A percentile compares a stretch with the other conserved stretches of the same genome.
Evolutionary conservation across 106 monocot genomes (phyloP).

Genomic region (Xerophyta viscosa): DNA sequence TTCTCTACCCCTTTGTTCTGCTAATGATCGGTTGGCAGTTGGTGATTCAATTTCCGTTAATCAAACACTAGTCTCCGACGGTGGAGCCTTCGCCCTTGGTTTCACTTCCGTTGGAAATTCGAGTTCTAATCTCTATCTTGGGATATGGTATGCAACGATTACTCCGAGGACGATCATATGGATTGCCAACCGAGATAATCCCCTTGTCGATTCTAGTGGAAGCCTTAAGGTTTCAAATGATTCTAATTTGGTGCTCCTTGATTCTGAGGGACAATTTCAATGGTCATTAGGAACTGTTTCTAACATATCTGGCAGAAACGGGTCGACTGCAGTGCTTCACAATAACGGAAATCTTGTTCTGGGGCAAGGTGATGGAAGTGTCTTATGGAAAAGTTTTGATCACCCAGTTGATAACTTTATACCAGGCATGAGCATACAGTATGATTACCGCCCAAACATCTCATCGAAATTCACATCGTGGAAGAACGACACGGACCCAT

Average conservation of each 20-base stretch:
- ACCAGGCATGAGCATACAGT: conserved; percentile 6
- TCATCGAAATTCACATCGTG: conserved; percentile 1
- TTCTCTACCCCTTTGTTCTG: conserved; percentile 5
- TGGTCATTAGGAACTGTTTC: conserved; percentile 12
- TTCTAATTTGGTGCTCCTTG: conserved; percentile 12
- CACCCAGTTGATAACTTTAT: conserved; percentile 11
- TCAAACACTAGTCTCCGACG: conserved; percentile 17
- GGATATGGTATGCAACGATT: conserved; percentile 20
- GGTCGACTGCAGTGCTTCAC: background rate
- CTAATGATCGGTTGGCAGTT: conserved; percentile 12
- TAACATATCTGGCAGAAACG: background rate
- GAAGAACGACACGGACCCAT: conserved; percentile 14
- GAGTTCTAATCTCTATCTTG: conserved; percentile 11
- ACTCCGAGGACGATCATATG: conserved; percentile 23
- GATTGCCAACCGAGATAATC: conserved; percentile 38
- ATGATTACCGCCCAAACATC: background rate
- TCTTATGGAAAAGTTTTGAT: conserved; percentile 23
- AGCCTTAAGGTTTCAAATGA: conserved; percentile 5
- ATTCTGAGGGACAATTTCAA: background rate
- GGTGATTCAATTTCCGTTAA: conserved; percentile 5
- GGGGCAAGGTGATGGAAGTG: background rate
- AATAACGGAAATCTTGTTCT: conserved; percentile 22
- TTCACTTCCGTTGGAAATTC: conserved; percentile 17
- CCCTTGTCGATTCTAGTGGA: conserved; percentile 15
- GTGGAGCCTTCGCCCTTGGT: conserved; percentile 16